phyloP scores from a whole-genome alignment of 495 filamentous ascomycete genomes.

The Penicillium lividum region DNA sequence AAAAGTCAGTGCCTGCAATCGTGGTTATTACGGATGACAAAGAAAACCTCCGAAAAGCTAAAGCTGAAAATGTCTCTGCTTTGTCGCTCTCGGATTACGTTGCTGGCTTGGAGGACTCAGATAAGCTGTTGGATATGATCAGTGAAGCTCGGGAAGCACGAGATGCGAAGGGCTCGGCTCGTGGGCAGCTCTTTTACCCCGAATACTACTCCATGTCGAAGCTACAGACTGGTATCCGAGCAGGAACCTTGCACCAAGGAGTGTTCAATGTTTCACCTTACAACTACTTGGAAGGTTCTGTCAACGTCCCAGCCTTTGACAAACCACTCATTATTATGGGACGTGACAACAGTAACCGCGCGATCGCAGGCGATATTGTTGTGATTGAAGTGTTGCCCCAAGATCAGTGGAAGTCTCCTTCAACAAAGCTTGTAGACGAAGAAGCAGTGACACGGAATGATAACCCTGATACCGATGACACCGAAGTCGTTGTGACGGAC shows the following conservation, averaged over 20 bases:
- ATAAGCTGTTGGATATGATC: constrained; percentile 92
- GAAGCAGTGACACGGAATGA: constrained; percentile 91
- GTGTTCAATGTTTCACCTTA: constrained; percentile 95
- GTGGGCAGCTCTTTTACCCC: constrained; percentile 73
- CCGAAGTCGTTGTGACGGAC: constrained; percentile 74
- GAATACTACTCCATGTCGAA: constrained; percentile 88
- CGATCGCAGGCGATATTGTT: constrained; percentile 86
- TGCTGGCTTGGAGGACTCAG: constrained; percentile 75
- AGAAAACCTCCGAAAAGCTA: constrained; percentile 82
- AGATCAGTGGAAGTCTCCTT: constrained; percentile 95
- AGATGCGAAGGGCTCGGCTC: constrained; percentile 57
- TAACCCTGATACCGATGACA: constrained; percentile 80
- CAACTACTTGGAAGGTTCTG: constrained; percentile 92
- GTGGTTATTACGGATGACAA: constrained; percentile 94
- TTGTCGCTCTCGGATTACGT: constrained; percentile 78
- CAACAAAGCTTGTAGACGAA: constrained; percentile 93
- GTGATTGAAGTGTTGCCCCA: constrained; percentile 90
- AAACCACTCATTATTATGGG: constrained; percentile 84
- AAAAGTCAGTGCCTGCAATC: constrained; percentile 67
- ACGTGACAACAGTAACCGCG: constrained; percentile 94
- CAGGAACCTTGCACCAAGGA: constrained; percentile 85
- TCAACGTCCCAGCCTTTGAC: constrained; percentile 87
- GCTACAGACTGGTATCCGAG: constrained; percentile 88
- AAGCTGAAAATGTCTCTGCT: constrained; percentile 66
- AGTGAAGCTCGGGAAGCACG: constrained; percentile 69